Conservation (phyloP, 2,329 filamentous ascomycete species). For the Gaeumannomyces sp. region DNA sequence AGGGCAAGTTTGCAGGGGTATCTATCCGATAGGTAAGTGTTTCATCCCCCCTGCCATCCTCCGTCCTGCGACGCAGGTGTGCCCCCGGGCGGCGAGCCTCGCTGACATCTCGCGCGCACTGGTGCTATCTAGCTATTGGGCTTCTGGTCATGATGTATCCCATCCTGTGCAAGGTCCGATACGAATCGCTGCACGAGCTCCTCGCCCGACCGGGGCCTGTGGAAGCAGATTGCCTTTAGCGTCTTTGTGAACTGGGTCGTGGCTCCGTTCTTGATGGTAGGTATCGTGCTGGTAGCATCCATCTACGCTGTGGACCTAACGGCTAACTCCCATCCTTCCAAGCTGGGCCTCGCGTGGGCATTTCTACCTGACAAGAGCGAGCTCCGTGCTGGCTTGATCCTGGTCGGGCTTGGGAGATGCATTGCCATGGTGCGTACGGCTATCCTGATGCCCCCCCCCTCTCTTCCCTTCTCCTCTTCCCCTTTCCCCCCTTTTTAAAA, state of each 20-base stretch:
- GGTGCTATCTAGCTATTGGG: slow-evolving; percentile 65
- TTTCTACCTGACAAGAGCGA: slow-evolving; percentile 54
- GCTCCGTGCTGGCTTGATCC: slow-evolving; percentile 62
- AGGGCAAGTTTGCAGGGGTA: slow-evolving; percentile 58
- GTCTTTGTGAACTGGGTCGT: slow-evolving; percentile 77
- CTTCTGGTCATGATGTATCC: slow-evolving; percentile 93
- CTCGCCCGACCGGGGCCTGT: slow-evolving; percentile 52
- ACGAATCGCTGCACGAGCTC: slow-evolving; percentile 64
- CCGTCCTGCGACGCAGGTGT: too few relatives aligned
- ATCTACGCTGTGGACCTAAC: too few relatives aligned
- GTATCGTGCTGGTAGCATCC: too few relatives aligned
- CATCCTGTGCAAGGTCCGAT: slow-evolving; percentile 80
- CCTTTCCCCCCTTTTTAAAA: too few relatives aligned
- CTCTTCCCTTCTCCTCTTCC: too few relatives aligned
- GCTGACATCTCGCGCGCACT: too few relatives aligned
- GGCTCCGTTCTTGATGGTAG: slow-evolving; percentile 67
- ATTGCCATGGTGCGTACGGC: slow-evolving; percentile 86
- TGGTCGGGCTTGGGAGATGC: slow-evolving; percentile 78
- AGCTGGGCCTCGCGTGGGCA: slow-evolving; percentile 62
- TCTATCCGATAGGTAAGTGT: too few relatives aligned
- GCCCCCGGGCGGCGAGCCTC: too few relatives aligned
- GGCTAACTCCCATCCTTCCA: too few relatives aligned
- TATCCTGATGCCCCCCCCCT: too few relatives aligned
- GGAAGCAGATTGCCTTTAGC: slow-evolving; percentile 75
- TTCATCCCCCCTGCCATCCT: slow-evolving; percentile 8